Evolutionary conservation across 257 asterid species (phyloP).

Genomic region (Nicotiana sylvestris): DNA sequence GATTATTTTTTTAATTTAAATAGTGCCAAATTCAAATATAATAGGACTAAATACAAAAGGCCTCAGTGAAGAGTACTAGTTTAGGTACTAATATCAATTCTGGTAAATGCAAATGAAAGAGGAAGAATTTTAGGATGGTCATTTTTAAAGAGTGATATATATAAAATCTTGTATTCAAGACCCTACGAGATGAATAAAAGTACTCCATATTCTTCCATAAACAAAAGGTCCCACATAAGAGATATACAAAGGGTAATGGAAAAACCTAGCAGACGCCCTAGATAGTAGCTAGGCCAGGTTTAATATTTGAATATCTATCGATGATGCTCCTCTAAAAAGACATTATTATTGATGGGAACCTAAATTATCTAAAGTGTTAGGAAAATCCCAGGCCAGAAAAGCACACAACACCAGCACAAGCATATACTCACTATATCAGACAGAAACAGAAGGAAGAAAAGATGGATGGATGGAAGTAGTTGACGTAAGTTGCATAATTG

Average conservation of each 20-base stretch:
- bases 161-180: too few relatives aligned
- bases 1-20: too few relatives aligned
- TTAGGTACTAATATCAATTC: too few relatives aligned
- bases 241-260: neutral
- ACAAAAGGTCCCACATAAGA: neutral
- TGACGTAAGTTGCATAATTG: neutral
- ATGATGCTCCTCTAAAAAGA: neutral
- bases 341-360: neutral
- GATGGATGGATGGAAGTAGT: constrained; percentile 18
- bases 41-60: too few relatives aligned
- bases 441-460: neutral
- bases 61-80: too few relatives aligned
- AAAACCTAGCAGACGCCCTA: neutral
- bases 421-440: constrained; percentile 7
- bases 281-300: neutral
- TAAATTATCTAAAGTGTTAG: neutral
- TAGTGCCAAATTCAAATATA: too few relatives aligned
- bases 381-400: neutral
- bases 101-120: too few relatives aligned
- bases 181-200: too few relatives aligned
- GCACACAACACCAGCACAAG: neutral
- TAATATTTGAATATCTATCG: neutral
- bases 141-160: too few relatives aligned
- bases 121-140: too few relatives aligned
- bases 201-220: neutral